phyloP scores from a whole-genome alignment of 2,329 filamentous ascomycete species.

The Hypoxylon sp. region DNA sequence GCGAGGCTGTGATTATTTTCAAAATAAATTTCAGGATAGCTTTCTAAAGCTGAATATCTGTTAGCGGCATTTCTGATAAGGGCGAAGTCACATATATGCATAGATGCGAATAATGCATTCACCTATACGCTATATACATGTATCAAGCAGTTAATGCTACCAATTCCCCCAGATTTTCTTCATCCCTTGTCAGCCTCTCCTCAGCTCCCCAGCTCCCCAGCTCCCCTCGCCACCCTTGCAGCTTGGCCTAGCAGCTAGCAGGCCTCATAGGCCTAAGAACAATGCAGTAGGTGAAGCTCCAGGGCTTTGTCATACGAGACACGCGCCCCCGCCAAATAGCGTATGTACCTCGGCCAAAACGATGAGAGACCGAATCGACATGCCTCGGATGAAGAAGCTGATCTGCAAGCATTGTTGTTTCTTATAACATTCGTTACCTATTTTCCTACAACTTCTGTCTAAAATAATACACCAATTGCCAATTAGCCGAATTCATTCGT shows the following conservation, averaged over 20 bases:
- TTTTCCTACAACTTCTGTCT: background rate
- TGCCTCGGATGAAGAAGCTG: constrained; percentile 6
- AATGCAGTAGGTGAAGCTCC: background rate
- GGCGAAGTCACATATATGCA: background rate
- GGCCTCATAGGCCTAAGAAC: too few species aligned
- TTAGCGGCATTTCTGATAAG: constrained; percentile 15
- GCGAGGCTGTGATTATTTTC: constrained; percentile 19
- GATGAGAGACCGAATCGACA: constrained; percentile 15
- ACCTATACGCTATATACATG: too few species aligned
- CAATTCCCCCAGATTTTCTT: constrained; percentile 25
- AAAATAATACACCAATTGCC: background rate
- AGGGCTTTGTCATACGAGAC: background rate
- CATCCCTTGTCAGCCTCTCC: background rate
- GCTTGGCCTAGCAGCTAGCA: too few species aligned
- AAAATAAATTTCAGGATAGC: constrained; percentile 17
- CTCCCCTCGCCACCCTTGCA: too few species aligned
- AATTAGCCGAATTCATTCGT: background rate
- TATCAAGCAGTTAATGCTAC: too few species aligned
- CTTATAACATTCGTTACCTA: background rate
- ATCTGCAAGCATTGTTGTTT: background rate
- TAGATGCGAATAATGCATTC: background rate
- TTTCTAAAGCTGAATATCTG: background rate
- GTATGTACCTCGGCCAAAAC: constrained; percentile 35
- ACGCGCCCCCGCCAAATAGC: constrained; percentile 21
- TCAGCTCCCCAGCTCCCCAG: background rate